phyloP scores from a whole-genome alignment of 805 yeast genomes.

The Torulaspora delbrueckii region DNA sequence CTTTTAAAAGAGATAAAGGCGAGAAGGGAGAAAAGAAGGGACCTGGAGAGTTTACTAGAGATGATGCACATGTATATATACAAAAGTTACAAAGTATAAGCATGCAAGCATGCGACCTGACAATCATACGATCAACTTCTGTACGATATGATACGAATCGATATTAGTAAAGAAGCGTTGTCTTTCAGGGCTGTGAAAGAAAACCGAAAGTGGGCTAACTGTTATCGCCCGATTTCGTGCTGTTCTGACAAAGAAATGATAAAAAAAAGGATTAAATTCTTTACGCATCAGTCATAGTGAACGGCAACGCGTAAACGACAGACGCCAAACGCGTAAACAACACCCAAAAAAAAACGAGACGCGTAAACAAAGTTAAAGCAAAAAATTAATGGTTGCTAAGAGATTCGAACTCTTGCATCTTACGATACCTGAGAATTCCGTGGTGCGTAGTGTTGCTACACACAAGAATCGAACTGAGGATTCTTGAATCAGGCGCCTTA shows the following conservation, averaged over 20 bases:
- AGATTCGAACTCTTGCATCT: conserved; percentile 33
- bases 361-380: conserved; percentile 3
- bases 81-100: not conserved
- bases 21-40: not conserved
- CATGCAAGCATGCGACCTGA: not conserved
- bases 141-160: not conserved
- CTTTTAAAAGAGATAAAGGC: not conserved
- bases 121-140: not conserved
- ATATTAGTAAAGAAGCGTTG: not conserved
- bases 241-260: not conserved
- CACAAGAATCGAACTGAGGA: conserved; percentile 18
- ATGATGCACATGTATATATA: not conserved
- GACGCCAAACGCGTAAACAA: too few species aligned
- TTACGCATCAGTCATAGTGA: not conserved
- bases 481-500: conserved; percentile 33
- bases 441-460: conserved; percentile 13
- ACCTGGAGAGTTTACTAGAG: not conserved
- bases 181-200: not conserved
- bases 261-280: too few species aligned
- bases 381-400: conserved; percentile 25
- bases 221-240: not conserved
- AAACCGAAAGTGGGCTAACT: not conserved
- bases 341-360: not conserved
- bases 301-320: not conserved
- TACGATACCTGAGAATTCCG: conserved; percentile 30